Evolutionary conservation across 1,284 basidiomycete species (phyloP).

Genomic region (Melampsora americana): DNA sequence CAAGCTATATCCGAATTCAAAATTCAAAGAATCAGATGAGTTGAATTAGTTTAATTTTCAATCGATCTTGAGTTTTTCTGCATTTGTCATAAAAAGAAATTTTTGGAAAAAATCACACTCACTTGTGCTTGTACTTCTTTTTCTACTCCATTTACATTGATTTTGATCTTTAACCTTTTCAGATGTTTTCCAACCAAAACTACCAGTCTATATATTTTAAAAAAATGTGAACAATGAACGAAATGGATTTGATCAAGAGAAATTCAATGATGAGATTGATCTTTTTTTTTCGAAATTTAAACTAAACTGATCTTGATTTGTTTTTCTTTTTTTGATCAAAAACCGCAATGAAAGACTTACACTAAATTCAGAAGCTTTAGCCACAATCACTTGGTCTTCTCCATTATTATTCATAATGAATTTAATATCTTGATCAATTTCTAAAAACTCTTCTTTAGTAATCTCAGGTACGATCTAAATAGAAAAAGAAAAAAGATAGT

Average conservation of each 20-base stretch:
- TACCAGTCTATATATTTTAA: neutral
- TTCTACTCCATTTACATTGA: neutral
- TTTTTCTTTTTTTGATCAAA: too few relatives aligned
- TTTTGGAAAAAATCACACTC: too few relatives aligned
- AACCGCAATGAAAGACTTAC: neutral
- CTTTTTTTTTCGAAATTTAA: neutral
- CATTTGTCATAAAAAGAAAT: too few relatives aligned
- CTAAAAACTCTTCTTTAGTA: constrained; percentile 9
- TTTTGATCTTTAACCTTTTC: neutral
- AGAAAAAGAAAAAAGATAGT: neutral
- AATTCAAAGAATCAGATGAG: too few relatives aligned
- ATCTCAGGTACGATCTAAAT: neutral
- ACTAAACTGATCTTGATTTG: too few relatives aligned
- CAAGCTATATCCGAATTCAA: too few relatives aligned
- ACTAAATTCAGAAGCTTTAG: neutral
- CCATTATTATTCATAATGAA: neutral
- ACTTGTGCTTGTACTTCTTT: neutral
- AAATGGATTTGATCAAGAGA: neutral
- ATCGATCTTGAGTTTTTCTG: too few relatives aligned
- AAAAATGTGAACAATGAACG: neutral
- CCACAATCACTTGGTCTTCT: neutral
- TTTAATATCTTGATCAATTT: neutral
- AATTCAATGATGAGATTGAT: neutral
- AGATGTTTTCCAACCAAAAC: neutral
- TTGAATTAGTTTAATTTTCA: too few relatives aligned